These are phyloP conservation scores for Penicillium sp. DNA, from an alignment of 2,329 filamentous ascomycete species.

Conservation along the genomic window DNA sequence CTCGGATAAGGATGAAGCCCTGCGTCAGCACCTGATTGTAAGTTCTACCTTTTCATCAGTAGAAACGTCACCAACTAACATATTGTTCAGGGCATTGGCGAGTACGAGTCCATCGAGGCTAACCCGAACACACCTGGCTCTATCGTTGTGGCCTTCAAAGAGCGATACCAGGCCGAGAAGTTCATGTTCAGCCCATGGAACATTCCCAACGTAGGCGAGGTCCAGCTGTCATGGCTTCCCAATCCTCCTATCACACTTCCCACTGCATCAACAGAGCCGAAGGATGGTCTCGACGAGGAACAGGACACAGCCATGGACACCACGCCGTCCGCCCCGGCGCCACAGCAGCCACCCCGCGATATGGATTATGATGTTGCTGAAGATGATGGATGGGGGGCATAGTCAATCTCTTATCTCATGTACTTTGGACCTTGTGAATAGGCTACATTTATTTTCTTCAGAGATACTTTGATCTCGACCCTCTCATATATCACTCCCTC, in stretches of 20 bases:
- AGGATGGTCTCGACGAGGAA: constrained; percentile 26
- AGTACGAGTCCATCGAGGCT: constrained; percentile 47
- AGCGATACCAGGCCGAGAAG: constrained; percentile 55
- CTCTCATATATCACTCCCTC: not conserved
- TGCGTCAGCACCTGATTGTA: constrained; percentile 58
- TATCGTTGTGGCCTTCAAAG: constrained; percentile 48
- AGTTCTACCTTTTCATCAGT: constrained; percentile 14
- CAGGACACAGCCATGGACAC: constrained; percentile 36
- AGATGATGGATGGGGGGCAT: constrained; percentile 45
- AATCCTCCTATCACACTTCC: constrained; percentile 31
- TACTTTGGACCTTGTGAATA: constrained; percentile 3
- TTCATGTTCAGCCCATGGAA: constrained; percentile 49
- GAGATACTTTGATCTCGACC: not conserved
- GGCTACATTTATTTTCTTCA: constrained; percentile 2
- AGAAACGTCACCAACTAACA: constrained; percentile 6
- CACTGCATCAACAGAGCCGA: constrained; percentile 20
- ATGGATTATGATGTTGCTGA: constrained; percentile 55
- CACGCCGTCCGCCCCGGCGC: constrained; percentile 9
- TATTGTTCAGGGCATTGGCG: constrained; percentile 41
- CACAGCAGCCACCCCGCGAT: constrained; percentile 28
- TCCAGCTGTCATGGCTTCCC: constrained; percentile 57
- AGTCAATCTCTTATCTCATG: constrained; percentile 10
- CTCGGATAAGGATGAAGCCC: constrained; percentile 54
- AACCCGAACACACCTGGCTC: constrained; percentile 42
- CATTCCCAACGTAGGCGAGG: constrained; percentile 54